phyloP scores from a whole-genome alignment of 768 basidiomycete genomes.

The Coprinellus aureogranulatus region DNA sequence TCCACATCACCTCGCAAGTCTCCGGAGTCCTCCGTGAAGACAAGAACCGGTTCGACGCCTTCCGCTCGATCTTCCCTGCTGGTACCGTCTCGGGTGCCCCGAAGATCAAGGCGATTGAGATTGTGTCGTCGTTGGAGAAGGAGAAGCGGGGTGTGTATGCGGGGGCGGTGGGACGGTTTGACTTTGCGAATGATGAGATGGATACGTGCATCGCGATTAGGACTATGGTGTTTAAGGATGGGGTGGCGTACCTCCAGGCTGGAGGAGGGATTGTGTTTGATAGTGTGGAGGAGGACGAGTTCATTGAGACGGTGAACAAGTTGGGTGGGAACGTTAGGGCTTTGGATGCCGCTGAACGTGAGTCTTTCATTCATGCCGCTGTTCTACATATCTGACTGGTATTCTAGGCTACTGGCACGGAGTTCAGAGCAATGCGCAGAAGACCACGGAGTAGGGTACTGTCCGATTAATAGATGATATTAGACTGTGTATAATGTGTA shows the following conservation, averaged over 20 bases:
- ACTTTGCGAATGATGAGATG: slow-evolving; percentile 92
- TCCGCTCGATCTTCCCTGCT: slow-evolving; percentile 98
- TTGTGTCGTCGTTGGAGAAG: slow-evolving; percentile 81
- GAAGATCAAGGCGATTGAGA: slow-evolving; percentile 97
- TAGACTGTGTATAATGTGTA: slow-evolving; percentile 14
- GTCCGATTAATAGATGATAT: slow-evolving; percentile 18
- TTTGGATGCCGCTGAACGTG: slow-evolving; percentile 84
- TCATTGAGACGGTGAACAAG: slow-evolving; percentile 94
- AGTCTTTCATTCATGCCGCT: slow-evolving; percentile 31
- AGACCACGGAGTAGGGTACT: slow-evolving; percentile 18
- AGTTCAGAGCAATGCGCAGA: slow-evolving; percentile 47
- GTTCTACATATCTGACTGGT: slow-evolving; percentile 17
- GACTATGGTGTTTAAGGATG: slow-evolving; percentile 96
- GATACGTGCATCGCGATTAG: slow-evolving; percentile 99
- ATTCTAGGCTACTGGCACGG: slow-evolving; percentile 67
- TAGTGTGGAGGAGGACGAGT: slow-evolving; percentile 97
- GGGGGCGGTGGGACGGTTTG: slow-evolving; percentile 96
- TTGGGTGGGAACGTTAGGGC: slow-evolving; percentile 83
- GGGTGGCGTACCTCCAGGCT: slow-evolving; percentile 88
- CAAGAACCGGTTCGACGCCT: slow-evolving; percentile 94
- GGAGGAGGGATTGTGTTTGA: slow-evolving; percentile 98
- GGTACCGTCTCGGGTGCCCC: slow-evolving; percentile 99
- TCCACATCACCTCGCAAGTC: slow-evolving; percentile 94
- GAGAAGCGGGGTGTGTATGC: slow-evolving; percentile 94
- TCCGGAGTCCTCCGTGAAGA: slow-evolving; percentile 82